Evolutionary conservation across 1,284 basidiomycete species (phyloP).

Genomic region (Vanrija sp.): DNA sequence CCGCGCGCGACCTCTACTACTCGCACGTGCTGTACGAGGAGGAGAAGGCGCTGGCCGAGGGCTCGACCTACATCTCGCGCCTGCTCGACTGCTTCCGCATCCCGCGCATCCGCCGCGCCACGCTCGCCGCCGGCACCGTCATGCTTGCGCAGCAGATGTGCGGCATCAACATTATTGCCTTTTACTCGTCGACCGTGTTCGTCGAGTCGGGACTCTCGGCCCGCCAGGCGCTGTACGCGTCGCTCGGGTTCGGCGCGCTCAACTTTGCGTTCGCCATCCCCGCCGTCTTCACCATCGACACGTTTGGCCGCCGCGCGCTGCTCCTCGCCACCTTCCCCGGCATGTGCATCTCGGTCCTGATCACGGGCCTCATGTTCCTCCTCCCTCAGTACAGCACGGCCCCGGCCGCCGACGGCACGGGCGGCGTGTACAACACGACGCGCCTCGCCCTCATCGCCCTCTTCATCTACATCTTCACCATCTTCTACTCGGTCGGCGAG

Average conservation of each 20-base stretch:
- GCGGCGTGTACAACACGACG: no score
- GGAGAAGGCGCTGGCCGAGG: conserved; percentile 57
- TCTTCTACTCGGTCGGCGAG: conserved; percentile 53
- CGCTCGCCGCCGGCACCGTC: conserved; percentile 63
- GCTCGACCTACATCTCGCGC: conserved; percentile 41
- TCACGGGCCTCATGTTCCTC: conserved; percentile 43
- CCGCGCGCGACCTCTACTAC: conserved; percentile 61
- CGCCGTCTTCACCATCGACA: conserved; percentile 54
- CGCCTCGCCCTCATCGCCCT: conserved; percentile 49
- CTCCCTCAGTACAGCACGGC: conserved; percentile 25
- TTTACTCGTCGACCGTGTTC: conserved; percentile 60
- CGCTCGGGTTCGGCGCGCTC: conserved; percentile 57
- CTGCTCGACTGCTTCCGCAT: conserved; percentile 67
- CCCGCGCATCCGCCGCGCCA: conserved; percentile 67
- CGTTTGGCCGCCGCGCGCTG: conserved; percentile 64
- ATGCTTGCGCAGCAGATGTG: conserved; percentile 58
- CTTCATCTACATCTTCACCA: conserved; percentile 47
- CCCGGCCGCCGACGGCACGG: no score
- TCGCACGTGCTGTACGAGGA: conserved; percentile 64
- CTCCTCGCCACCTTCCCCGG: conserved; percentile 54
- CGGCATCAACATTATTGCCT: conserved; percentile 34
- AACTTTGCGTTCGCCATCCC: conserved; percentile 19
- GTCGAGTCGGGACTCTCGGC: conserved; percentile 51
- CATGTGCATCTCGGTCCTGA: conserved; percentile 42
- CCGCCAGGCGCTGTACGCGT: conserved; percentile 54